These are phyloP conservation scores for Cucurbita ficifolia DNA, from an alignment of 306 rosid species.

Conservation along the genomic window DNA sequence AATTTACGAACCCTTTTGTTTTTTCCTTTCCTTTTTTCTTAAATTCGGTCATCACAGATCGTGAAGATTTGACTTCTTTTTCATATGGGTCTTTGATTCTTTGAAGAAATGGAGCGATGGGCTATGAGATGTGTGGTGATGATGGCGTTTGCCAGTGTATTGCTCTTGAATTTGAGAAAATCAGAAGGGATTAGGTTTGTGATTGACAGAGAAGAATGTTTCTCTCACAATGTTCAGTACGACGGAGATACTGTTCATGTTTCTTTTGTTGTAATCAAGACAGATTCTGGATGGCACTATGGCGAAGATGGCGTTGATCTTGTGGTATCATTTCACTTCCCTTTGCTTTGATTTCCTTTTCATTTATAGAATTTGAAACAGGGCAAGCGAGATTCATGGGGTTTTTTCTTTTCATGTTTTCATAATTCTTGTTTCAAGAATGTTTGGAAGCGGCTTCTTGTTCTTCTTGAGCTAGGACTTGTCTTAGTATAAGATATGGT, in stretches of 20 bases:
- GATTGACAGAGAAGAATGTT: slow-evolving; percentile 72
- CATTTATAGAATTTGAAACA: not conserved
- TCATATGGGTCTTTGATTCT: slow-evolving; percentile 20
- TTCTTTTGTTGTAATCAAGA: slow-evolving; percentile 80
- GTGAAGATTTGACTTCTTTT: not conserved
- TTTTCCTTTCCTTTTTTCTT: not conserved
- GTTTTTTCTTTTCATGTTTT: not conserved
- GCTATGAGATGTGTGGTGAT: slow-evolving; percentile 19
- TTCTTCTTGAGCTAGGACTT: not conserved
- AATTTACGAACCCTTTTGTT: not conserved
- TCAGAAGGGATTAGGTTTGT: slow-evolving; percentile 64
- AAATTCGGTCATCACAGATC: not conserved
- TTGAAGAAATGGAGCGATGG: slow-evolving; percentile 12
- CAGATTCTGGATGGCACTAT: slow-evolving; percentile 65
- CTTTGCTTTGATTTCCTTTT: not conserved
- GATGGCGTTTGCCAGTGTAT: slow-evolving; percentile 16
- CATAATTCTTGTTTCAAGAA: not conserved
- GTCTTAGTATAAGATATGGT: not conserved
- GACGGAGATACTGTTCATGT: slow-evolving; percentile 76
- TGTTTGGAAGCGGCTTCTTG: not conserved
- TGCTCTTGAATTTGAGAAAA: slow-evolving; percentile 18
- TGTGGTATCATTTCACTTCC: slow-evolving; percentile 31
- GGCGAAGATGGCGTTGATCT: slow-evolving; percentile 64
- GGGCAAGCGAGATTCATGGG: not conserved
- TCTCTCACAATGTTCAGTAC: slow-evolving; percentile 62